Evolutionary conservation across 352 stramenopile genomes (phyloP), one percentile per base, ranked within the genome.

Genomic region (Pelagophyceae sp.): DNA sequence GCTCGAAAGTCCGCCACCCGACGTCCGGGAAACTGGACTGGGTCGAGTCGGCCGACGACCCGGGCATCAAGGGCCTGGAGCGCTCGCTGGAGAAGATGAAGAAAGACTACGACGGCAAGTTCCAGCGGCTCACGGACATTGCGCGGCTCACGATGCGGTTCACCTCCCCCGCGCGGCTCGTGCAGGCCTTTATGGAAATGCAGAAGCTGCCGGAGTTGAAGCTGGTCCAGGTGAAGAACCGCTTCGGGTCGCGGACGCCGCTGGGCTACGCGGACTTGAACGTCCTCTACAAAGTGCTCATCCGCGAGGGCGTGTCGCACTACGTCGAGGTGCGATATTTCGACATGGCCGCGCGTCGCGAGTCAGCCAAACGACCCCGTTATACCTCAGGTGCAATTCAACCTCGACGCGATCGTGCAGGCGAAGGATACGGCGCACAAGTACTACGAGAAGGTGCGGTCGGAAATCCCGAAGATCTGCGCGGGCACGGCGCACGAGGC

Each of bases 181-280:
- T 37, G 15, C 15, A 38, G 3, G 61, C 11, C 15, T 27, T 71
- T 3, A 25, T 1, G 3, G 15, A 31, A 6, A 27, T 71, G 3
- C 45, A 23, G 11, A 31, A 11, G 5, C 19, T 3, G 15, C 15
- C 5, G n/a, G n/a, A 31, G 15, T 3, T 38, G 27, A 3, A 25
- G 15, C 3, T 71, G 3, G 3, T 6, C 29, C n/a, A 40, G 11
- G 1, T 71, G 3, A 71, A 71, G 61, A 71, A 71, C 33, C 37
- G 38, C 11, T 71, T 71, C 31, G 61, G n/a, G n/a, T 19, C 29
- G 29, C 61, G n/a, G 61, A 71, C 61, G 61, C 61, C 61, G n/a
- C 17, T 71, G 61, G 61, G 61, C 61, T 71, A 71, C 61, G 11
- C 11, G 11, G 61, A 71, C 31, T 25, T 71, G 3, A 38, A 35